Evolutionary conservation across 371 early-diverging fungal genomes (phyloP), one percentile per base, ranked within the genome.

Genomic region (Conidiobolus incongruus): DNA sequence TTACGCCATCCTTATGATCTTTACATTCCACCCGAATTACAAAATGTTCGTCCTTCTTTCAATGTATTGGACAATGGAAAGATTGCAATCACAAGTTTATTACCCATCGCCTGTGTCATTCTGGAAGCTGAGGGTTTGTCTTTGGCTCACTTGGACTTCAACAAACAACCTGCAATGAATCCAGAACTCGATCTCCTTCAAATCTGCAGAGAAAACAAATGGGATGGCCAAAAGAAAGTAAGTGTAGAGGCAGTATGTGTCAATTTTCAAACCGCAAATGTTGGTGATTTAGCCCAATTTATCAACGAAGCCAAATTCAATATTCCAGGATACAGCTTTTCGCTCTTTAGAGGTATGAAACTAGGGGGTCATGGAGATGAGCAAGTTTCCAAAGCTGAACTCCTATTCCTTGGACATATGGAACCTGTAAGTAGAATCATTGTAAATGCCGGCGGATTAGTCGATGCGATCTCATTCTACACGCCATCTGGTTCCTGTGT

Each of bases 1-100:
- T 59, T 73, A 23, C 59, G 70, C 17, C 32, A 72, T 40, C 71
- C 72, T 13, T 44, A 47, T 26, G 76, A 76, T 44, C 56, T 65
- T 1, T 48, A 58, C 41, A 19, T 38, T 38, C 24, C 40, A n/a
- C 10, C 24, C 31, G 28, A 40, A n/a, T n/a, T n/a, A n/a, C n/a
- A n/a, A n/a, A n/a, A n/a, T n/a, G 31, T 15, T 51, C 45, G 33
- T 34, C 21, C 23, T 33, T 31, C 8, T 45, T 30, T 13, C 10
- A 7, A 35, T 15, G 15, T 19, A 16, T 35, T 19, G 6, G 6
- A 35, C 15, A 13, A 13, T 35, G 16, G 15, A 12, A 19, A 19
- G 10, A 12, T 35, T 7, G 35, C 35, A 35, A 15, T 35, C 15
- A n/a, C 4, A 8, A 34, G 34, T n/a, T n/a, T 4, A 34, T n/a